These are phyloP conservation scores for Gossypium thurberi DNA, from an alignment of 345 rosid species.

Conservation along the genomic window DNA sequence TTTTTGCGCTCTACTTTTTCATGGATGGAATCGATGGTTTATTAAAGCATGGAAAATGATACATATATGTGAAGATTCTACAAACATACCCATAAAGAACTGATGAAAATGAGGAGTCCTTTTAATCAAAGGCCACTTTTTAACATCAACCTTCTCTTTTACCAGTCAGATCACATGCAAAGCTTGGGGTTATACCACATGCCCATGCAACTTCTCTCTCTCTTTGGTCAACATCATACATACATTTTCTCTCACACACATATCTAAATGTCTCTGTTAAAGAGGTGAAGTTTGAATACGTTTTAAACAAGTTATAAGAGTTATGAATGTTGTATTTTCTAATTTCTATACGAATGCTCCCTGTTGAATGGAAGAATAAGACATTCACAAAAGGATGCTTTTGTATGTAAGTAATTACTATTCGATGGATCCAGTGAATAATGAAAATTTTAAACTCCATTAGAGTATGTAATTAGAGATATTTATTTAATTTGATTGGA, in stretches of 20 bases:
- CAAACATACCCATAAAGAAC: neutral
- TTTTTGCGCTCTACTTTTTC: neutral
- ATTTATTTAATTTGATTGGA: too few species aligned
- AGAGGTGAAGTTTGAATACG: neutral
- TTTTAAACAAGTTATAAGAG: neutral
- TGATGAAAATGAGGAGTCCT: neutral
- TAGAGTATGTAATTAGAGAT: too few species aligned
- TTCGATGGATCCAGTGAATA: too few species aligned
- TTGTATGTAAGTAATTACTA: too few species aligned
- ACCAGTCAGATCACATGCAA: slow-evolving; percentile 22
- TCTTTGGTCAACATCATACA: neutral
- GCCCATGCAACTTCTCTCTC: slow-evolving; percentile 7
- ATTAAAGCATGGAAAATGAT: neutral
- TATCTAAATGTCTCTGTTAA: neutral
- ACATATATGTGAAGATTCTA: neutral
- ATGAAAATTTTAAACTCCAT: too few species aligned
- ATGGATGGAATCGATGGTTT: neutral
- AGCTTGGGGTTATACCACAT: slow-evolving; percentile 14
- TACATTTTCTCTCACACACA: too few species aligned
- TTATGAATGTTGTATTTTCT: neutral
- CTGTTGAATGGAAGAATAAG: neutral
- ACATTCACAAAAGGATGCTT: too few species aligned
- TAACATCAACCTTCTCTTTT: slow-evolving; percentile 12
- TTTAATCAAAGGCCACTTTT: neutral
- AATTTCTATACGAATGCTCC: neutral